phyloP scores from a whole-genome alignment of 805 yeast species.

The Dipodascus albidus region DNA sequence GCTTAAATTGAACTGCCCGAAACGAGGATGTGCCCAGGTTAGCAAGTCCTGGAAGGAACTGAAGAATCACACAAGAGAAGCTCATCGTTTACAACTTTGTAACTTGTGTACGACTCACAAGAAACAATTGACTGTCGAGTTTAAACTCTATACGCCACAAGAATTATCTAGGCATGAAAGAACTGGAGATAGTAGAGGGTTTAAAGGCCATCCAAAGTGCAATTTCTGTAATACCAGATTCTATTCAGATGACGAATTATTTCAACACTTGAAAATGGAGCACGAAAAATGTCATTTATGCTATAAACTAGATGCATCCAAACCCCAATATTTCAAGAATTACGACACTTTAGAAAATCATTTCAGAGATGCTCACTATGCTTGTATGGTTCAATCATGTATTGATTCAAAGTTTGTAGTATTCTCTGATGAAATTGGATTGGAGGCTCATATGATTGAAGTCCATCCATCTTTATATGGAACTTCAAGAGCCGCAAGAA shows the following conservation, averaged over 20 bases:
- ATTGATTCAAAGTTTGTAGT: constrained; percentile 87
- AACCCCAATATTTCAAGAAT: constrained; percentile 56
- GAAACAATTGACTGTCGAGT: constrained; percentile 65
- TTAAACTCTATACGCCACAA: constrained; percentile 46
- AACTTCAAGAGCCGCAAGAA: constrained; percentile 23
- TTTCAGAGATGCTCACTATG: constrained; percentile 61
- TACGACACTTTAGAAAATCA: constrained; percentile 68
- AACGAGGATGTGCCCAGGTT: constrained; percentile 29
- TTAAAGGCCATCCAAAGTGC: constrained; percentile 84
- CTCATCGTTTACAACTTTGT: constrained; percentile 58
- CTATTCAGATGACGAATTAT: constrained; percentile 81
- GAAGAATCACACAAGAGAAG: constrained; percentile 49
- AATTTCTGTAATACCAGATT: constrained; percentile 68
- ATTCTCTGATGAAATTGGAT: constrained; percentile 72
- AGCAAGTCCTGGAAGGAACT: constrained; percentile 44
- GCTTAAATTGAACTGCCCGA: constrained; percentile 46
- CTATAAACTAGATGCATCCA: constrained; percentile 41
- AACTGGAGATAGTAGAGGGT: constrained; percentile 64
- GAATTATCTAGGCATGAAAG: constrained; percentile 60
- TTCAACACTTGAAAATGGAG: constrained; percentile 63
- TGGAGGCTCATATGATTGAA: constrained; percentile 76
- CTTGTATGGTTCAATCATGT: constrained; percentile 68
- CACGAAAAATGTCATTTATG: constrained; percentile 91
- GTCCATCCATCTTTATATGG: constrained; percentile 61
- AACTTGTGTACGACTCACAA: constrained; percentile 67